phyloP scores from a whole-genome alignment of 495 filamentous ascomycete genomes.

The Aspergillus incahuasiensis region DNA sequence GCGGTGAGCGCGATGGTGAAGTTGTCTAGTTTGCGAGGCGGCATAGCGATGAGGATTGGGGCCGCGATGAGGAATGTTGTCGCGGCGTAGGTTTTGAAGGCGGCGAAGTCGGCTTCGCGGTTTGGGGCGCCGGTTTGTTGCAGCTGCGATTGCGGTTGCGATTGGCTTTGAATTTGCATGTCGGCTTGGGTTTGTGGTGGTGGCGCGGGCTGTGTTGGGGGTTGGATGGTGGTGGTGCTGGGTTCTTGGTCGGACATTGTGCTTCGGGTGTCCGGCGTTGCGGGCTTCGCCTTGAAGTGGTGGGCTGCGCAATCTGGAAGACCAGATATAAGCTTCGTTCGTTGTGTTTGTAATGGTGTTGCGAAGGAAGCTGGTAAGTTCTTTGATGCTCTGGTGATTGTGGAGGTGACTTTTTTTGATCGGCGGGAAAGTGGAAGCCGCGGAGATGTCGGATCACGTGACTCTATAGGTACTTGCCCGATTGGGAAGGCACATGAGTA shows the following conservation, averaged over 20 bases:
- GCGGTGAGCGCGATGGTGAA: slow-evolving; percentile 55
- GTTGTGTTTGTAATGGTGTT: no score
- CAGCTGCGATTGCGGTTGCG: neutral
- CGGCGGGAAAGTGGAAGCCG: no score
- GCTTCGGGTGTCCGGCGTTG: neutral
- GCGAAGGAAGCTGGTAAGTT: no score
- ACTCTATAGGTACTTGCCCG: no score
- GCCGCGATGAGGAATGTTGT: slow-evolving; percentile 60
- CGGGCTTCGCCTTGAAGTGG: no score
- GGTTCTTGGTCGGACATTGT: neutral
- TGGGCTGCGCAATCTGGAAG: no score
- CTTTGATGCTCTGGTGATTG: no score
- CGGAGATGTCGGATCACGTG: no score
- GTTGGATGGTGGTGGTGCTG: neutral
- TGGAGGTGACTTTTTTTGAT: no score
- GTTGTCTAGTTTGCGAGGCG: slow-evolving; percentile 71
- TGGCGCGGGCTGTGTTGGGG: neutral
- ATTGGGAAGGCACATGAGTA: no score
- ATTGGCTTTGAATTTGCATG: neutral
- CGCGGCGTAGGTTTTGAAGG: slow-evolving; percentile 56
- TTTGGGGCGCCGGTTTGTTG: neutral
- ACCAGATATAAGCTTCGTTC: no score
- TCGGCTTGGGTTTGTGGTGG: neutral
- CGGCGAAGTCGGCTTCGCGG: slow-evolving; percentile 44
- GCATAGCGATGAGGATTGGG: slow-evolving; percentile 67